Base-by-base conservation (phyloP, 768 basidiomycete genomes). In the Pulveroboletus sp. region DNA sequence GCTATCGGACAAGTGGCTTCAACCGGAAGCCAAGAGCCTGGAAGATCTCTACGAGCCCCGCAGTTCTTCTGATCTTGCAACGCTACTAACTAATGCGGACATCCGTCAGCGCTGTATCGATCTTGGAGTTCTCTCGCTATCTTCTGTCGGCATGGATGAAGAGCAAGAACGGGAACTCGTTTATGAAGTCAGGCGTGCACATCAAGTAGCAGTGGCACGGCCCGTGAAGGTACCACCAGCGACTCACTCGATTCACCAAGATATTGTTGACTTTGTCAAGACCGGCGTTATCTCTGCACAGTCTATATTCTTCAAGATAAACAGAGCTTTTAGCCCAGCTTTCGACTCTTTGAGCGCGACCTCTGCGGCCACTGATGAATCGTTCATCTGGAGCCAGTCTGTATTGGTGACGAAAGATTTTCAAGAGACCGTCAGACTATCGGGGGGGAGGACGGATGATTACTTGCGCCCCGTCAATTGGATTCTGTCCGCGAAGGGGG, bases 181-280 rank as follows among this genome's bases (percentile, higher is more conserved):
- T n/a, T n/a, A 71, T 34, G 74, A 77, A 52, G 59, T 68, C 4
- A 73, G 76, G 49, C 56, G 53, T 13, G 74, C 76, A 51, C 58
- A 54, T 4, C 61, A 75, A 42, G n/a, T n/a, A n/a, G 51, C 68
- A 3, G 59, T 73, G 53, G 60, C 68, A 14, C 70, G 72, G 16
- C 56, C 66, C n/a, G n/a, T n/a, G 3, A 56, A 45, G 19, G 61
- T 60, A 10, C 2, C 21, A 10, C 42, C 64, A 14, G 59, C 53
- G 12, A n/a, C 20, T 1, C 64, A 66, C 43, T n/a, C 21, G 4
- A 16, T 69, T 9, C 37, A 58, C 33, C 20, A 2, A 5, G 50
- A 59, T 21, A 50, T 69, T 1, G 29, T 31, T 16, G 0, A 17
- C 6, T 61, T 69, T 25, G 61, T 73, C 13, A 27, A 40, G 24